These are phyloP conservation scores for Pythium periplocum DNA, from an alignment of 352 stramenopile species.

Conservation along the genomic window DNA sequence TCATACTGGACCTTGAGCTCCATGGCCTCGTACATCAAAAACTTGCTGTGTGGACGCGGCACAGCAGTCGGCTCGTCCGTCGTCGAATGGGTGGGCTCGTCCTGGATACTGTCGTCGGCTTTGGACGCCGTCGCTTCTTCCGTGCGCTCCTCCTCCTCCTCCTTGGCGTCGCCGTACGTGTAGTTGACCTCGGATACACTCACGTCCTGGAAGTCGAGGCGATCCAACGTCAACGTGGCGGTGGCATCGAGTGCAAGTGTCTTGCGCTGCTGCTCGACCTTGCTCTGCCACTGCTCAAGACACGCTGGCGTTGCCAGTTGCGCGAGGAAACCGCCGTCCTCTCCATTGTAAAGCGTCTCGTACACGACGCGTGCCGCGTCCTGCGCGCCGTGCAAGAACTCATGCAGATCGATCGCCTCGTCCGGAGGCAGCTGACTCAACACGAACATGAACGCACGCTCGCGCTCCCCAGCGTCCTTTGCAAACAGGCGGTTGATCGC, in stretches of 20 bases:
- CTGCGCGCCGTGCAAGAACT: slow-evolving; percentile 30
- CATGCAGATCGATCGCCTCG: slow-evolving; percentile 31
- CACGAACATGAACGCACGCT: slow-evolving; percentile 43
- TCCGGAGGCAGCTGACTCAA: slow-evolving; percentile 35
- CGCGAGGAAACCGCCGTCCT: slow-evolving; percentile 3
- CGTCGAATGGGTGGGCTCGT: neutral
- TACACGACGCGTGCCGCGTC: slow-evolving; percentile 25
- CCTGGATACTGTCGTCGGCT: too few relatives aligned
- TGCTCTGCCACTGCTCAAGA: slow-evolving; percentile 20
- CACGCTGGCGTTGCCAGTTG: slow-evolving; percentile 19
- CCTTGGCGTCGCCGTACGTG: slow-evolving; percentile 24
- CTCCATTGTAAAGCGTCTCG: slow-evolving; percentile 16
- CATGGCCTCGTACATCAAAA: slow-evolving; percentile 36
- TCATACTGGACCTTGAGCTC: slow-evolving; percentile 31
- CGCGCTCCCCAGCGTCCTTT: slow-evolving; percentile 18
- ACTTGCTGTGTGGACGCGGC: slow-evolving; percentile 13
- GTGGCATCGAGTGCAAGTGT: slow-evolving; percentile 12
- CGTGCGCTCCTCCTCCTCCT: slow-evolving; percentile 1
- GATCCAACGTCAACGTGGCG: slow-evolving; percentile 21
- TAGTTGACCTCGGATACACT: slow-evolving; percentile 30
- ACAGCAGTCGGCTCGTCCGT: neutral
- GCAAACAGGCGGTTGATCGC: slow-evolving; percentile 26
- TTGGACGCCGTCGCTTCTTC: slow-evolving; percentile 10
- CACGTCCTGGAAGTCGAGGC: slow-evolving; percentile 23
- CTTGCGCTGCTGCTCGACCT: slow-evolving; percentile 15